Base-by-base conservation (phyloP, 345 rosid species). In the Cardamine resedifolia region DNA sequence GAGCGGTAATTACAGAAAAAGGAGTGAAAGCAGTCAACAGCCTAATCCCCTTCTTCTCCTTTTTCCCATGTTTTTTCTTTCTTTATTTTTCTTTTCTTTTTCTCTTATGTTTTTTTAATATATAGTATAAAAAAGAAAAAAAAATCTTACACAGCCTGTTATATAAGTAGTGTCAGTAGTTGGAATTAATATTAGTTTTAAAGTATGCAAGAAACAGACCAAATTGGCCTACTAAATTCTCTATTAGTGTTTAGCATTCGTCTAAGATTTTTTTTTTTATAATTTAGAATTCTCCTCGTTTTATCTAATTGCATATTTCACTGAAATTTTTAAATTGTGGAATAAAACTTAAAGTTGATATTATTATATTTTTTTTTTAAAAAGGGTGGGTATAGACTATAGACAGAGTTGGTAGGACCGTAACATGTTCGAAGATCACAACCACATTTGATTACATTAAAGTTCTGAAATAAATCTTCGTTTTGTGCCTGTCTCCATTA, bases 1-100 rank as follows among this genome's bases (percentile, higher is more conserved):
- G 68, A 62, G 64, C n/a, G 53, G 70, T 47, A 34, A 50, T 27
- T 19, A 71, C 23, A 26, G 21, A 9, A 16, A 64, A 26, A 33
- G 16, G 12, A 58, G 66, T 48, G 71, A 73, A 57, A 65, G 66
- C 66, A 73, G 71, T 58, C 77, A 66, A 73, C 77, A 55, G 77
- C 77, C 77, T 73, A 72, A 73, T 64, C 77, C 65, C 45, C 65
- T 44, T 72, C 48, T 56, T 64, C 57, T 38, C 31, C 31, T 9
- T 50, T 64, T 62, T 26, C 27, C 45, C 24, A 52, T 72, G 16
- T 41, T 60, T 18, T 19, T 49, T 21, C 0, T 20, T 21, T 21
- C 27, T 56, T 39, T 53, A 2, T 15, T 56, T 39, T 53, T 4
- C 2, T 7, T 7, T 33, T n/a, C 3, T 21, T 31, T 39, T 28